Base-by-base conservation (phyloP, 2,329 filamentous ascomycete genomes). In the Westerdykella sp. region DNA sequence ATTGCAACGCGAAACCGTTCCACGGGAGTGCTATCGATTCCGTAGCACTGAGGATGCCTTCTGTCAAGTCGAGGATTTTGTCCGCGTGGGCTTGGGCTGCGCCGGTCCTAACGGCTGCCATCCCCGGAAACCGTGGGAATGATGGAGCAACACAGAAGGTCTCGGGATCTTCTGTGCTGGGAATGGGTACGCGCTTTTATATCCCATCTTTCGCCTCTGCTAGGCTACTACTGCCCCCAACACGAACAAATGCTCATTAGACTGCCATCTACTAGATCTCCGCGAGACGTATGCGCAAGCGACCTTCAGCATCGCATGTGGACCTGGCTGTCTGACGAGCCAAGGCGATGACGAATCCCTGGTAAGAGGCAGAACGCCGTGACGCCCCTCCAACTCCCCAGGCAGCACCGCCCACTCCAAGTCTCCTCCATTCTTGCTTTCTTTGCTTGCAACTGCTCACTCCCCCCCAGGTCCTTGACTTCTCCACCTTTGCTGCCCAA, bases 281-380 rank as follows among this genome's bases (percentile, higher is more conserved):
- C 61, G 60, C 38, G 54, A 62, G 39, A 56, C 52, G 43, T 63
- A 65, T 56, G 61, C 61, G 41, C 58, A 67, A 60, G 68, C 69
- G 45, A 69, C 63, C 39, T 71, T 73, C 62, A 60, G 56, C 40
- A 56, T 73, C 32, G 65, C 69, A 30, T 69, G 67, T 58, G 51
- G 18, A 21, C 18, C 47, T 43, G 60, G 63, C 45, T 72, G 66
- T 68, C 68, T 68, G 67, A 61, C 68, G 67, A 61, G 66, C 67
- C 47, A 45, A 50, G 47, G 51, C 49, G 57, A 62, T 68, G 66
- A 69, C 66, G 66, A 68, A 51, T 60, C 66, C 41, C 56, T 67
- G 42, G 63, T 68, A 62, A 60, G 65, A 21, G 18, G 18, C 18
- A 4, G 18, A 21, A n/a, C n/a, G n/a, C n/a, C n/a, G n/a, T n/a